Conservation (phyloP, 2,329 filamentous ascomycete species). For the Clarireedia hainanense region DNA sequence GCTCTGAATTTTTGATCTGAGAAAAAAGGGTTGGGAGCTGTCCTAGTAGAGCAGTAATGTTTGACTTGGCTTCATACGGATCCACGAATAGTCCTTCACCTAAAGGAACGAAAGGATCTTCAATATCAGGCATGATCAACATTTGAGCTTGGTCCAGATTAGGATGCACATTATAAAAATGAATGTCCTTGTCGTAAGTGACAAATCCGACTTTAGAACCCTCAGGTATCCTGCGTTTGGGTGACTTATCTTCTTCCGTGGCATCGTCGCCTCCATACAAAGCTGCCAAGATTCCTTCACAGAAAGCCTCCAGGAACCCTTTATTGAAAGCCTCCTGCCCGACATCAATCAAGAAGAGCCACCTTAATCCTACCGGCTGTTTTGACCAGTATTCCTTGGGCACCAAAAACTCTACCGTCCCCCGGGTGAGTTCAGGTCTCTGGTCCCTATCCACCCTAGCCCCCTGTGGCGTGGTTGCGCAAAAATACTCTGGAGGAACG, state of each 20-base stretch:
- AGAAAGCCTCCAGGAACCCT: constrained; percentile 84
- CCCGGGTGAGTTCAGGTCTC: constrained; percentile 79
- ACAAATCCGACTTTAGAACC: constrained; percentile 89
- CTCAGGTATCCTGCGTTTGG: constrained; percentile 55
- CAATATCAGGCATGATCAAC: constrained; percentile 96
- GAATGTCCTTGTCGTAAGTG: constrained; percentile 92
- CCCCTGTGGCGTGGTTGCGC: constrained; percentile 79
- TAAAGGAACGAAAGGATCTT: constrained; percentile 91
- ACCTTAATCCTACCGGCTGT: constrained; percentile 78
- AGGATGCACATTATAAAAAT: constrained; percentile 91
- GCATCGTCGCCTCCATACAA: constrained; percentile 65
- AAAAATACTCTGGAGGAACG: constrained; percentile 85
- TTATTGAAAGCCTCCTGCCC: constrained; percentile 87
- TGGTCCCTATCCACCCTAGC: constrained; percentile 81
- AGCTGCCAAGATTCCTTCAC: constrained; percentile 76
- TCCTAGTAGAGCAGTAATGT: constrained; percentile 81
- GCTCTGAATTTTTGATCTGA: constrained; percentile 81
- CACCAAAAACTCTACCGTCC: constrained; percentile 92
- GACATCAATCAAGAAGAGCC: constrained; percentile 88
- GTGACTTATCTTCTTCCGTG: constrained; percentile 40
- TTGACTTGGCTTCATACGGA: constrained; percentile 77
- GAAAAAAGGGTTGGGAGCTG: constrained; percentile 82
- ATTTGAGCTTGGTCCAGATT: constrained; percentile 84
- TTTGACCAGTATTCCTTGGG: constrained; percentile 99
- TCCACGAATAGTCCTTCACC: constrained; percentile 92